Base-by-base conservation (phyloP, 257 asterid species). In the Dorcoceras hygrometricum region DNA sequence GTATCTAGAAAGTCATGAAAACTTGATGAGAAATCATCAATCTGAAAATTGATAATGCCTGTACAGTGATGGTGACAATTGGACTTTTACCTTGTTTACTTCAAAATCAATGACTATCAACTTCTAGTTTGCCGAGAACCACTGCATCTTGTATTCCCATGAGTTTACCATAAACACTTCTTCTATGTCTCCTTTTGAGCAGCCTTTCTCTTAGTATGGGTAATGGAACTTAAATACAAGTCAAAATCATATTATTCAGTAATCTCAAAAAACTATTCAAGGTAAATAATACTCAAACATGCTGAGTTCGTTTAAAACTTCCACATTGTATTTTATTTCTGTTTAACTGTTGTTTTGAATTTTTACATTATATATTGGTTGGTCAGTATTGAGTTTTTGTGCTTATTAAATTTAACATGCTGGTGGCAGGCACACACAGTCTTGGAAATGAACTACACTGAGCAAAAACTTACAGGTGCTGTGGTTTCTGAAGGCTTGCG, bases 381-480 rank as follows among this genome's bases (percentile, higher is more conserved):
- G 36, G 57, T 75, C 36, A 65, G 66, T 50, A 53, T 54, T 59
- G 11, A 34, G 26, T 31, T 48, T 43, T n/a, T 66, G 57, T 18
- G 46, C 50, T 55, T 58, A 60, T 50, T 39, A 53, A 31, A 18
- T 67, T 56, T 59, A 67, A 76, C 25, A 28, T 62, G 53, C 63
- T 71, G 59, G 66, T 80, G 71, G 58, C 73, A 93, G 97, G 99
- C 99, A 54, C 99, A 93, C 74, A 93, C 99, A 26, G 96, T 90
- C 60, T 77, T 93, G 83, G 97, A 93, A 82, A 93, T 93, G 99
- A 93, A 83, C 78, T 93, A 93, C 79, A 90, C 92, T 0, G 95
- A 88, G 76, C 99, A 93, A 72, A 82, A 84, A 81, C 95, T 93
- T 43, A 90, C 97, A 67, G 85, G 92, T 71, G 95, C 95, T 67